A percentile compares a stretch with the other conserved stretches of the same genome.
phyloP scores from a whole-genome alignment of 176 grass and related monocot species.

The Aegilops longissima region DNA sequence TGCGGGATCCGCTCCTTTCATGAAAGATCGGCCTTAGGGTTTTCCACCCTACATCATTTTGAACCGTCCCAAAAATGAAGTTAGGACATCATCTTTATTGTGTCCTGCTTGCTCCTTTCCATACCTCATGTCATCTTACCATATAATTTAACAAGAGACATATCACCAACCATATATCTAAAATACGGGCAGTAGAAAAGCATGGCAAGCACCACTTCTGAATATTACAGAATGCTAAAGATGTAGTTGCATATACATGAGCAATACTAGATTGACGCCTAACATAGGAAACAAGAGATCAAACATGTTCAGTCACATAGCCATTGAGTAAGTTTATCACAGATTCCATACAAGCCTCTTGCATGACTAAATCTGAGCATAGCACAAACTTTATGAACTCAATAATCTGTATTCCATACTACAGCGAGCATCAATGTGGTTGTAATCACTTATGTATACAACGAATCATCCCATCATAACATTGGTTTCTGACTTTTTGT shows the following conservation, averaged over 20 bases:
- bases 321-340: too few species aligned
- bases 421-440: background rate
- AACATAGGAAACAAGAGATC: background rate
- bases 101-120: too few species aligned
- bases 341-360: background rate
- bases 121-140: too few species aligned
- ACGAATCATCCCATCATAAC: background rate
- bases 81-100: too few species aligned
- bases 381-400: background rate
- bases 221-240: background rate
- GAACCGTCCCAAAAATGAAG: too few species aligned
- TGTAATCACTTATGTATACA: background rate
- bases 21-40: too few species aligned
- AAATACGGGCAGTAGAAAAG: too few species aligned
- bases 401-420: background rate
- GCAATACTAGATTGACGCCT: background rate
- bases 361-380: background rate
- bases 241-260: background rate
- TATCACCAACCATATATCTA: too few species aligned
- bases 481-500: background rate
- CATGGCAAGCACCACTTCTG: too few species aligned
- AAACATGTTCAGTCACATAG: background rate
- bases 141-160: too few species aligned
- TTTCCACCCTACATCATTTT: too few species aligned
- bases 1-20: too few species aligned